Evolutionary conservation across 306 rosid species (phyloP).

Genomic region (Prosopis cineraria): DNA sequence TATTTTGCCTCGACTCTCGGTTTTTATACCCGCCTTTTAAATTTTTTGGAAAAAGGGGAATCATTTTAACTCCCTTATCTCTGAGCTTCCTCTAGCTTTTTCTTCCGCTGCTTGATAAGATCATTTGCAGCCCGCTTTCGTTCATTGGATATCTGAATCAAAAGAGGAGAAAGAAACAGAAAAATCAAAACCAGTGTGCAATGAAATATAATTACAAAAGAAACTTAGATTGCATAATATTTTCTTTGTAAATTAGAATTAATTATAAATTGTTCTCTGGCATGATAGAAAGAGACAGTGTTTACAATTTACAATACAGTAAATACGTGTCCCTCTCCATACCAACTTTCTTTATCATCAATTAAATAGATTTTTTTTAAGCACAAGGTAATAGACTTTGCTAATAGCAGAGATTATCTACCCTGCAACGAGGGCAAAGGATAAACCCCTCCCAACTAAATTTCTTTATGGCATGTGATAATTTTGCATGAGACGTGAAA

Average conservation of each 20-base stretch:
- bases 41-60: not conserved
- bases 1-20: not conserved
- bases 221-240: not conserved
- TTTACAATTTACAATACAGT: not conserved
- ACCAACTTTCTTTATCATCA: not conserved
- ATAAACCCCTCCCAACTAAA: too few species aligned
- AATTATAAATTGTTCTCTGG: not conserved
- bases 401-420: too few species aligned
- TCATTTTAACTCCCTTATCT: conserved; percentile 35
- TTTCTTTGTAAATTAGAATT: not conserved
- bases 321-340: not conserved
- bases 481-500: not conserved
- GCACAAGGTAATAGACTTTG: too few species aligned
- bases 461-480: not conserved
- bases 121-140: conserved; percentile 55
- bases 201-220: not conserved
- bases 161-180: not conserved
- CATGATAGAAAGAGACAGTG: not conserved
- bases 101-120: conserved; percentile 61
- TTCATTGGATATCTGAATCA: conserved; percentile 58
- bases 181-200: conserved; percentile 8
- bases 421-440: too few species aligned
- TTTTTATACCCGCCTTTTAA: not conserved
- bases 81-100: conserved; percentile 56
- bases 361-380: not conserved